Evolutionary conservation across 177 flowering plant species (phyloP), one percentile per base, ranked within the genome.

Genomic region (Vitis hybrid): DNA sequence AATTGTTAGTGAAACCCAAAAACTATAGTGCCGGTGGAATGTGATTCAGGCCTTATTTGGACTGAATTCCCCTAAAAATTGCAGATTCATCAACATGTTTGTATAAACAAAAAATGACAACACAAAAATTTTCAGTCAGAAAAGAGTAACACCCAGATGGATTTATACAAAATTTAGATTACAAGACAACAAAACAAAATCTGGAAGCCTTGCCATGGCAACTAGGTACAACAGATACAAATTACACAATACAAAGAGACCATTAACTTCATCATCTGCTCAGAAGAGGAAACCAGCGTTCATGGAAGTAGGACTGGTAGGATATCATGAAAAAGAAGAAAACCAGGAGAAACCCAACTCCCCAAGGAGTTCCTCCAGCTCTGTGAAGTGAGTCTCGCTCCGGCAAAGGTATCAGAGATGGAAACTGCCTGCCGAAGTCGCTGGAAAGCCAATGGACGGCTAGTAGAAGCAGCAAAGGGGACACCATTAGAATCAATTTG

Each of bases 361-460:
- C 91, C 93, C 93, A 89, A 9, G 93, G 91, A 20, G 87, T 74
- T 26, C 87, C 87, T 29, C 90, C 93, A 15, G 84, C 90, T 16
- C 84, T 70, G 57, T 84, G 87, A 49, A 85, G 45, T 2, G 88
- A 80, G n/a, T 89, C 89, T 66, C 68, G 74, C 74, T 84, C 82
- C 20, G 91, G 87, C 66, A 79, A 55, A 5, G 88, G 82, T 16
- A 85, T 49, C 9, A 73, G 48, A 48, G 62, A 77, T 0, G 83
- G 67, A 16, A 69, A 45, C 63, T 67, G 56, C 11, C 60, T 29
- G 16, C 16, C 50, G 1, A 68, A 74, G 10, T 65, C 48, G 61
- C 65, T 64, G 1, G 87, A 82, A 1, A 86, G 60, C 73, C 80
- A 81, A 77, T 82, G 90, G 3, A 86, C 74, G 5, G 68, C 74